Base-by-base conservation (phyloP, 768 basidiomycete genomes). In the Gyrodon lividus region DNA sequence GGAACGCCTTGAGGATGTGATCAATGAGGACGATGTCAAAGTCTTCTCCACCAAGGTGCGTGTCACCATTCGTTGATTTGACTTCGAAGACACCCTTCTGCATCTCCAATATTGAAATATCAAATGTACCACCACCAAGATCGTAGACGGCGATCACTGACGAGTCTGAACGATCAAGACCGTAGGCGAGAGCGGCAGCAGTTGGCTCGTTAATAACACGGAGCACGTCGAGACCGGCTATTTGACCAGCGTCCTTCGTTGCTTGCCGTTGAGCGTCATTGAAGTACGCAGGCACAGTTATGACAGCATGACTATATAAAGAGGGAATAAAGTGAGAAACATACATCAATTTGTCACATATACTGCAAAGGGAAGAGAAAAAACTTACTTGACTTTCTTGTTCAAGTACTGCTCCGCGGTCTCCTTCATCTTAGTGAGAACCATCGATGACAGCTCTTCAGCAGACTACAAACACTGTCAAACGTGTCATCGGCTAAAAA, bases 31-130 rank as follows among this genome's bases (percentile, higher is more conserved):
- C 73, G 50, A 96, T 86, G 65, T 98, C 97, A 66, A 98, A 98
- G 72, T 98, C 97, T 74, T 99, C 97, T 67, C 87, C 87, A 59
- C 92, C 97, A 51, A 99, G 83, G 69, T 99, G 97, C 14, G 97
- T 98, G 72, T 99, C 96, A 68, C 97, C 97, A 67, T 98, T 98
- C 49, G 97, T 99, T 0, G 97, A 98, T 78, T 98, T 99, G 68
- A 99, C 97, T 72, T 98, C 97, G 71, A 98, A 99, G 9, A 99
- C 95, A 62, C 96, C 97, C 73, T 97, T 95, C 72, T 98, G 93
- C 93, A 98, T 98, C 75, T 98, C 95, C 50, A 99, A 79, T 60
- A 99, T 95, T 24, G 97, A 99, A 65, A 99, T 93, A 92, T 98
- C 96, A 71, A 98, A 98, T 20, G 96, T 98, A 50, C 96, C 96